Conservation (phyloP, 1,139 yeast species). For the Yamadazyma aaseri region DNA sequence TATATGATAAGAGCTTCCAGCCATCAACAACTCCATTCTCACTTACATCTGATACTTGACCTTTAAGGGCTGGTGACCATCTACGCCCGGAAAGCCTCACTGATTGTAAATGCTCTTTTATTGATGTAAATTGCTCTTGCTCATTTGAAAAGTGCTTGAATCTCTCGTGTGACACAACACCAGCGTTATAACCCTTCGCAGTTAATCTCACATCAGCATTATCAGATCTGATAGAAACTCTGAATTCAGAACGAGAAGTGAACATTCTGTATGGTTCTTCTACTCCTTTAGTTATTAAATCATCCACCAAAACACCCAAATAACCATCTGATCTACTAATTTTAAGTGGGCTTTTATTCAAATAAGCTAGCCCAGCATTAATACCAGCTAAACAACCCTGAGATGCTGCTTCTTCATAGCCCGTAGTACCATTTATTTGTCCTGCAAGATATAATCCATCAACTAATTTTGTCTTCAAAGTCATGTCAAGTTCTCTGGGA, state of each 20-base stretch:
- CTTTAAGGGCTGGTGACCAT: conserved; percentile 59
- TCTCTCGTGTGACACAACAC: conserved; percentile 65
- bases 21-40: conserved; percentile 35
- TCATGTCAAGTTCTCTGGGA: conserved; percentile 78
- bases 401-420: conserved; percentile 98
- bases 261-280: conserved; percentile 98
- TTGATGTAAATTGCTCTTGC: conserved; percentile 40
- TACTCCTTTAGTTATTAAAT: conserved; percentile 91
- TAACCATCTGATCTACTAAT: conserved; percentile 81
- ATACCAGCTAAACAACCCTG: conserved; percentile 96
- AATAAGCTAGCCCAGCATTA: conserved; percentile 69
- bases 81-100: conserved; percentile 51
- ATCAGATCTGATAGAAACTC: conserved; percentile 87
- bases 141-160: conserved; percentile 52
- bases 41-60: conserved; percentile 45
- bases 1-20: conserved; percentile 46
- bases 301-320: conserved; percentile 91
- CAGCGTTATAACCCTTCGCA: conserved; percentile 59
- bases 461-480: conserved; percentile 80
- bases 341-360: conserved; percentile 45
- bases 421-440: conserved; percentile 98
- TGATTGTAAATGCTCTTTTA: conserved; percentile 45
- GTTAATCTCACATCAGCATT: conserved; percentile 90
- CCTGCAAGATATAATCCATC: conserved; percentile 88
- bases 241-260: conserved; percentile 91